phyloP scores from a whole-genome alignment of 345 rosid genomes.

The Eucalyptus pauciflora region DNA sequence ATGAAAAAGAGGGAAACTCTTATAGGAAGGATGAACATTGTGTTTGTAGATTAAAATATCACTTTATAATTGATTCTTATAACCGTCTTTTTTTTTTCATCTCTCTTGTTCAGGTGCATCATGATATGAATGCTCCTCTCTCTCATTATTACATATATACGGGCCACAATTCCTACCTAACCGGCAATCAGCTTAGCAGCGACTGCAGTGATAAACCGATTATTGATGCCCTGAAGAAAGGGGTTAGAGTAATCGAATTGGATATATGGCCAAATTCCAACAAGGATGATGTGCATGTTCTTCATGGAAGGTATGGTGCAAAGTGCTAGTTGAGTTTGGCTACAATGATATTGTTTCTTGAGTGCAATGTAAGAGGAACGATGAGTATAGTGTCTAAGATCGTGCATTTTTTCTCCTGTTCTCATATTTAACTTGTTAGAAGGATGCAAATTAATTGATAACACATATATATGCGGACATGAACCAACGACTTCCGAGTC shows the following conservation, averaged over 20 bases:
- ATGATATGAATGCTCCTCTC: constrained; percentile 59
- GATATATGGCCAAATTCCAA: constrained; percentile 71
- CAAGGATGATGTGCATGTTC: constrained; percentile 42
- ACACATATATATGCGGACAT: neutral
- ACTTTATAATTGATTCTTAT: neutral
- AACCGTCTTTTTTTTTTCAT: neutral
- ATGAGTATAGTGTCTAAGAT: neutral
- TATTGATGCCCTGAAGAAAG: constrained; percentile 35
- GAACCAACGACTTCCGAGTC: neutral
- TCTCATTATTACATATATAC: constrained; percentile 74
- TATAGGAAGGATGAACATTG: neutral
- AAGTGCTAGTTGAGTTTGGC: neutral
- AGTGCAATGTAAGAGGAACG: neutral
- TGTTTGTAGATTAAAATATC: neutral
- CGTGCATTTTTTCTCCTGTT: neutral
- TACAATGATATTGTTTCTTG: neutral
- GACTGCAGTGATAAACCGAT: constrained; percentile 58
- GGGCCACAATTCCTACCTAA: constrained; percentile 82
- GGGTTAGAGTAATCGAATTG: constrained; percentile 77
- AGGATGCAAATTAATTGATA: neutral
- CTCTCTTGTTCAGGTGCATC: constrained; percentile 39
- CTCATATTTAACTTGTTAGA: neutral
- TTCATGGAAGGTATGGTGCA: constrained; percentile 59
- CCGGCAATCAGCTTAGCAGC: constrained; percentile 72
- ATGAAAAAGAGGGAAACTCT: neutral